These are phyloP conservation scores for Chrysanthemum seticuspe DNA, from an alignment of 129 eudicot genomes.

Conservation along the genomic window DNA sequence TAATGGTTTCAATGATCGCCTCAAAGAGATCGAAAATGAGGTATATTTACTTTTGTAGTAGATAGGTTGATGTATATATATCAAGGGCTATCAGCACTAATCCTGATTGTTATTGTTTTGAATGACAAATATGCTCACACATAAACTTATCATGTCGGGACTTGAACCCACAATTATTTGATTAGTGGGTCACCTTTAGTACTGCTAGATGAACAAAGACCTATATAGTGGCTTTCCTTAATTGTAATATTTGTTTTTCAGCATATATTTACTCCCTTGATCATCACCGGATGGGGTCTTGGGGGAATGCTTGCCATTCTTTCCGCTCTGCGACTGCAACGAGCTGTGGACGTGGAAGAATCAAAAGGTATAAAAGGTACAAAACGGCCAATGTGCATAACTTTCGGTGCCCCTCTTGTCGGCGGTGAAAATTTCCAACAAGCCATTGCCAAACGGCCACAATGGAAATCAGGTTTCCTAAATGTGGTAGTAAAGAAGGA, in stretches of 20 bases:
- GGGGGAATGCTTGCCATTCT: conserved; percentile 53
- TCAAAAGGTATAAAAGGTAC: not conserved
- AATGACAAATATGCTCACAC: no score
- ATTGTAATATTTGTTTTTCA: not conserved
- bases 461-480: conserved; percentile 50
- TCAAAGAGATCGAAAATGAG: conserved; percentile 5
- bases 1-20: not conserved
- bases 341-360: conserved; percentile 26
- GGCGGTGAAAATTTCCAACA: conserved; percentile 37
- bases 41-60: not conserved
- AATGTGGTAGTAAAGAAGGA: conserved; percentile 47
- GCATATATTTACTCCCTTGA: not conserved
- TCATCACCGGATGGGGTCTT: no score
- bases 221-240: not conserved
- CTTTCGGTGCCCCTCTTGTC: conserved; percentile 59
- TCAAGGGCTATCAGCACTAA: not conserved
- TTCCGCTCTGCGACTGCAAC: conserved; percentile 44
- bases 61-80: not conserved
- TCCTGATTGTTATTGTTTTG: no score
- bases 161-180: no score
- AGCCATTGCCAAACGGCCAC: conserved; percentile 50
- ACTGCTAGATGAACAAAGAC: no score
- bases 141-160: no score
- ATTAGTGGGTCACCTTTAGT: no score
- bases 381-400: conserved; percentile 49